Conservation (phyloP, 345 rosid species). For the Gynandropsis gynandra region DNA sequence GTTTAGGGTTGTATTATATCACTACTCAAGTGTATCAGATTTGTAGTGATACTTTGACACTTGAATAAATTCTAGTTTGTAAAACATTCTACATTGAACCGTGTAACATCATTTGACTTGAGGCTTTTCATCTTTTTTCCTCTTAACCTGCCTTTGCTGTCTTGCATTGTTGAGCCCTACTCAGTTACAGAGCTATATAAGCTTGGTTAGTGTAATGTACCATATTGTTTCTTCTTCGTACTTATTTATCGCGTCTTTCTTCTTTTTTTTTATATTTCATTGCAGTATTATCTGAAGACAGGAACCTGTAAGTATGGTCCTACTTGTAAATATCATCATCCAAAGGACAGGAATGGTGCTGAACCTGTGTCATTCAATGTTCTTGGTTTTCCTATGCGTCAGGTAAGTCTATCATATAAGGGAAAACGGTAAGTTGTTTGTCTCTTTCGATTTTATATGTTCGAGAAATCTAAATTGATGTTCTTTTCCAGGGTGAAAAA, state of each 20-base stretch:
- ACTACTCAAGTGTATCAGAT: neutral
- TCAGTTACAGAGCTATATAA: conserved; percentile 3
- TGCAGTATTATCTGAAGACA: conserved; percentile 73
- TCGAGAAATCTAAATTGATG: conserved; percentile 3
- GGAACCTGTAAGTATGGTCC: conserved; percentile 83
- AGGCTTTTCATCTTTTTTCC: conserved; percentile 6
- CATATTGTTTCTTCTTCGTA: neutral
- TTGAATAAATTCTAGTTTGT: neutral
- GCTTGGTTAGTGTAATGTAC: conserved; percentile 10
- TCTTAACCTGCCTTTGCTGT: too few species aligned
- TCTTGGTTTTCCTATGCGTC: conserved; percentile 74
- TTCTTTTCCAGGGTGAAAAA: conserved; percentile 52
- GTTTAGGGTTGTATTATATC: neutral
- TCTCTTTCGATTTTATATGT: conserved; percentile 9
- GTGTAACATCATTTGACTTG: neutral
- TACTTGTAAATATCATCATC: conserved; percentile 83
- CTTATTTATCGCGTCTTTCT: conserved; percentile 11
- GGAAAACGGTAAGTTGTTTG: neutral
- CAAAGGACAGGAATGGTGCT: conserved; percentile 83
- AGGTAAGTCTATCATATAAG: conserved; percentile 39
- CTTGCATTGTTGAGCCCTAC: too few species aligned
- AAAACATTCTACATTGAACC: neutral
- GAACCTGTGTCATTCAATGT: conserved; percentile 61
- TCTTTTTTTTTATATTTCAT: conserved; percentile 10
- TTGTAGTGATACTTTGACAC: neutral